Percentiles rank a stretch among this genome's conserved stretches.
Conservation (phyloP, 129 eudicot species). For the Sambucus nigra region DNA sequence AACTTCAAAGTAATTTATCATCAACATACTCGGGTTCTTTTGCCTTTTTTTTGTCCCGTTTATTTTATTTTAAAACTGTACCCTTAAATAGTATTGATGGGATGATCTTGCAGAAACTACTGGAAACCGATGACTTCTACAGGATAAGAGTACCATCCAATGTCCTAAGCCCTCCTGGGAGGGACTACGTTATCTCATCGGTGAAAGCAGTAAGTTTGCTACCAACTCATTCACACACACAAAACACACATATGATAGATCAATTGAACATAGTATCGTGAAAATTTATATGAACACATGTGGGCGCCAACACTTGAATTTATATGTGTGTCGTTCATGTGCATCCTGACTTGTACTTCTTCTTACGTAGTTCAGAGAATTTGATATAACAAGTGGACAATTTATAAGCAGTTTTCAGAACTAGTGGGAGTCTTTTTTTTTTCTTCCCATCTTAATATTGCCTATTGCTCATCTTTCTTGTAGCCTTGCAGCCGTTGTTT, state of each 20-base stretch:
- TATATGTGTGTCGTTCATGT: not conserved
- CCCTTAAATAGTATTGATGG: conserved; percentile 5
- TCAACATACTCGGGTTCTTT: not conserved
- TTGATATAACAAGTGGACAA: not conserved
- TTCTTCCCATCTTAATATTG: not conserved
- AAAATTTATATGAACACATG: not conserved
- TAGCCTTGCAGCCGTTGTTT: too few relatives aligned
- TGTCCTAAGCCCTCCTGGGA: conserved; percentile 72
- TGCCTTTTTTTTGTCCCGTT: not conserved
- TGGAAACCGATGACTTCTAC: conserved; percentile 76
- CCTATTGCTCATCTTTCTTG: not conserved
- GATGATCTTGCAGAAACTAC: conserved; percentile 39
- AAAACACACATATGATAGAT: not conserved
- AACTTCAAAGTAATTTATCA: conserved; percentile 43
- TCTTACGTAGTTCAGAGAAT: not conserved
- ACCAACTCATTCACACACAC: not conserved
- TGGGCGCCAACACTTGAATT: not conserved
- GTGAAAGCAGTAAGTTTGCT: conserved; percentile 76
- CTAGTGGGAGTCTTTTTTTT: not conserved
- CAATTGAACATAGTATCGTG: too few relatives aligned
- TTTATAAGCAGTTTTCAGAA: not conserved
- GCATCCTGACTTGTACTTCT: too few relatives aligned
- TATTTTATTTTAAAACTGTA: not conserved
- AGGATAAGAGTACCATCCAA: conserved; percentile 80
- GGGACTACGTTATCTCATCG: conserved; percentile 63